These are phyloP conservation scores for Phascolomyces articulosus DNA, from an alignment of 371 early-diverging fungal genomes.

Conservation along the genomic window DNA sequence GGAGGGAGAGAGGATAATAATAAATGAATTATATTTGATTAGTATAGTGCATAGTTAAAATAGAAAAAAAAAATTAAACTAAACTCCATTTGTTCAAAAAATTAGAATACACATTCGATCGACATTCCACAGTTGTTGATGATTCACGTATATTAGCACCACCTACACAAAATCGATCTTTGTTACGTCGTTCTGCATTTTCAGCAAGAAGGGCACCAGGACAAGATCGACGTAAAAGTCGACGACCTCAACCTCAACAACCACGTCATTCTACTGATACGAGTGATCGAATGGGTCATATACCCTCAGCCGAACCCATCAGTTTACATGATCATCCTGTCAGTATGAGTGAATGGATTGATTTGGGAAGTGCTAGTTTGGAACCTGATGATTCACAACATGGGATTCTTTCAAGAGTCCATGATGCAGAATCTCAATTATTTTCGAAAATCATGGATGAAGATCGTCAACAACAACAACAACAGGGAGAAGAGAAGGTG, in stretches of 20 bases:
- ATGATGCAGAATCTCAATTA: conserved; percentile 26
- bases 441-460: conserved; percentile 25
- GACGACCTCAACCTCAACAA: conserved; percentile 7
- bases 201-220: conserved; percentile 21
- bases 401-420: conserved; percentile 36
- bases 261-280: conserved; percentile 11
- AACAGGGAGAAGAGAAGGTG: conserved; percentile 24
- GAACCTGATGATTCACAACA: conserved; percentile 39
- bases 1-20: too few relatives aligned
- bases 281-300: conserved; percentile 10
- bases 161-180: conserved; percentile 17
- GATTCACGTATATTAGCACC: conserved; percentile 19
- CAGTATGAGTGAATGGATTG: conserved; percentile 53
- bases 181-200: conserved; percentile 26
- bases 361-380: conserved; percentile 43
- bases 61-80: background rate
- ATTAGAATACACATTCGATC: conserved; percentile 13
- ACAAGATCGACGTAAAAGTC: conserved; percentile 11
- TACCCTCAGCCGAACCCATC: conserved; percentile 21
- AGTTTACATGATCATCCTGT: conserved; percentile 47
- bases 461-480: conserved; percentile 24
- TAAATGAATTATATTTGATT: too few relatives aligned
- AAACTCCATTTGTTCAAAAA: background rate
- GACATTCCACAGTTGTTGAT: conserved; percentile 15
- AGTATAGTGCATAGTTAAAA: too few relatives aligned